Percentiles rank a stretch among this genome's conserved stretches.
These are phyloP conservation scores for Oryza meyeriana DNA, from an alignment of 176 grass and related monocot genomes.

Conservation along the genomic window DNA sequence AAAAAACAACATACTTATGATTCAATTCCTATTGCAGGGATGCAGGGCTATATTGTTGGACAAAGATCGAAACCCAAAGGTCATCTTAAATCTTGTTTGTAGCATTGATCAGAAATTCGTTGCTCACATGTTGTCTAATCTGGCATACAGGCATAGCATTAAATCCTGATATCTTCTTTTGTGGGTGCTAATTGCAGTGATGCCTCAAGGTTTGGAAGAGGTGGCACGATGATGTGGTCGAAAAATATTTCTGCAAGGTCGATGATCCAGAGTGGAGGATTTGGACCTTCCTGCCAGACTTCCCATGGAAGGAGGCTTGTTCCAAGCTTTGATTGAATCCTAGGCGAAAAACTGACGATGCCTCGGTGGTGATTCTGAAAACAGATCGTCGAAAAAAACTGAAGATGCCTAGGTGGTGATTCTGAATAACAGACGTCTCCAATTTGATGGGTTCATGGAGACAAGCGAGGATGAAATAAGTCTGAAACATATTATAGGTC, in stretches of 20 bases:
- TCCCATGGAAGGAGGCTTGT: constrained; percentile 37
- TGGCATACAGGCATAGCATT: not conserved
- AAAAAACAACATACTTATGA: not conserved
- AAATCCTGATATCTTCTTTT: not conserved
- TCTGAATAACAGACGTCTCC: not conserved
- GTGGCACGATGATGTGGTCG: constrained; percentile 52
- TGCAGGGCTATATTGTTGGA: constrained; percentile 86
- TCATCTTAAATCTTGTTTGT: constrained; percentile 30
- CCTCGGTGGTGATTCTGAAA: too few relatives aligned
- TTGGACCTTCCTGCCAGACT: constrained; percentile 45
- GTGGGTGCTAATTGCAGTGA: constrained; percentile 63
- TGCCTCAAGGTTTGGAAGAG: constrained; percentile 65
- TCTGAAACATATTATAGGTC: not conserved
- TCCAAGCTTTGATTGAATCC: constrained; percentile 70
- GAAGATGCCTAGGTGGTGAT: too few relatives aligned
- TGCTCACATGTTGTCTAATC: too few relatives aligned
- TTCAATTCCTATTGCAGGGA: constrained; percentile 53
- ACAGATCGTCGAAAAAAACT: too few relatives aligned
- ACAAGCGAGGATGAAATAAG: constrained; percentile 25
- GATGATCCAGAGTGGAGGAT: constrained; percentile 77
- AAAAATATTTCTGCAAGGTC: constrained; percentile 67
- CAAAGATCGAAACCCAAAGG: constrained; percentile 92
- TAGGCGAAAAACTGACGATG: too few relatives aligned
- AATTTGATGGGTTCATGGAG: not conserved
- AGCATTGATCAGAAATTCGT: not conserved